phyloP scores from a whole-genome alignment of 2,329 filamentous ascomycete genomes.

The Fusarium sororula region DNA sequence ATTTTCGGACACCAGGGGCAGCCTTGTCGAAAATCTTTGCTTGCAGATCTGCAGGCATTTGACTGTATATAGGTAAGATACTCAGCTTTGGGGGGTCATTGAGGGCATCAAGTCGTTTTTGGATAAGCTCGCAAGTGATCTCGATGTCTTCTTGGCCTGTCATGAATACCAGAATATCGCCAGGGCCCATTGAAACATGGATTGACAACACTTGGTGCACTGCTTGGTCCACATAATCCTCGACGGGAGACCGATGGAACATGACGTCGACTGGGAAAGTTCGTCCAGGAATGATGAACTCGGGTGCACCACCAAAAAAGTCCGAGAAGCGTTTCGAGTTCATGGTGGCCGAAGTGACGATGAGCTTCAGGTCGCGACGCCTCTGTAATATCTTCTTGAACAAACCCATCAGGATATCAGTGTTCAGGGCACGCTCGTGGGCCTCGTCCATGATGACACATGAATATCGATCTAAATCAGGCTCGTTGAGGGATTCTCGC shows the following conservation, averaged over 20 bases:
- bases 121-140: conserved; percentile 91
- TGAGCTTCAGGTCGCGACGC: conserved; percentile 90
- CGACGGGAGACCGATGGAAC: conserved; percentile 92
- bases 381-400: conserved; percentile 96
- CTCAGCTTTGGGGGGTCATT: conserved; percentile 95
- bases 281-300: conserved; percentile 94
- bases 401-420: conserved; percentile 94
- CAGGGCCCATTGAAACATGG: conserved; percentile 90
- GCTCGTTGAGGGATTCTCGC: conserved; percentile 90
- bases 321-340: conserved; percentile 95
- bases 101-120: conserved; percentile 84
- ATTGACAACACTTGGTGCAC: conserved; percentile 96
- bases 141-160: conserved; percentile 99
- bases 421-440: conserved; percentile 95
- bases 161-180: conserved; percentile 99
- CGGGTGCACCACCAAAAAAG: conserved; percentile 94
- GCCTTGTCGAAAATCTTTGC: conserved; percentile 97
- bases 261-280: conserved; percentile 98
- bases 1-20: conserved; percentile 89
- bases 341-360: conserved; percentile 98
- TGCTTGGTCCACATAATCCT: conserved; percentile 97
- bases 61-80: conserved; percentile 97
- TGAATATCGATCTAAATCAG: conserved; percentile 93
- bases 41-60: conserved; percentile 98
- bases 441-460: conserved; percentile 99